Conservation (phyloP, 768 basidiomycete species). For the Cantharellus cinnabarinus region DNA sequence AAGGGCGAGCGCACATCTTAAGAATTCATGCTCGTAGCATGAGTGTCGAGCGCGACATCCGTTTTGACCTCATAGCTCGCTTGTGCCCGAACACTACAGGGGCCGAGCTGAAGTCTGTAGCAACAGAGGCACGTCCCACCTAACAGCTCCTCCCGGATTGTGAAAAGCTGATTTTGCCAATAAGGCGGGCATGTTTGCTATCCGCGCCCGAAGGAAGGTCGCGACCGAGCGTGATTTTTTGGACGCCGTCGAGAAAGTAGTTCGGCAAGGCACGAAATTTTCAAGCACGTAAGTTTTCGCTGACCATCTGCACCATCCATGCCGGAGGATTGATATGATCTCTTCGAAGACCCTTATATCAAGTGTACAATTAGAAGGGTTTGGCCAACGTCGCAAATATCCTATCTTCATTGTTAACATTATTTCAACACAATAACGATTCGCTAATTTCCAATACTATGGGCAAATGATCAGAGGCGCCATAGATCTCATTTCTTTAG, state of each 20-base stretch:
- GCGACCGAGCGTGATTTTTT: constrained; percentile 95
- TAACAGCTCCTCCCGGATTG: neutral
- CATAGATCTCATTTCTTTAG: constrained; percentile 39
- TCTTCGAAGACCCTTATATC: constrained; percentile 52
- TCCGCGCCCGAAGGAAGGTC: constrained; percentile 87
- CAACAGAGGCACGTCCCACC: constrained; percentile 60
- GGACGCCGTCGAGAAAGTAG: constrained; percentile 96
- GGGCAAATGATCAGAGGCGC: constrained; percentile 75
- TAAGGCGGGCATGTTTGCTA: constrained; percentile 99
- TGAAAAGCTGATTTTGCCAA: neutral
- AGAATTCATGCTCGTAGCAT: constrained; percentile 95
- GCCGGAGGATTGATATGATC: neutral
- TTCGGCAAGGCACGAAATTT: constrained; percentile 93
- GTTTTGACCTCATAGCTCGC: constrained; percentile 91
- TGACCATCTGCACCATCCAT: neutral
- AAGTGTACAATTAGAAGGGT: constrained; percentile 63
- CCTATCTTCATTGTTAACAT: neutral
- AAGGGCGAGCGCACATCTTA: constrained; percentile 90
- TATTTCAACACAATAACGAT: constrained; percentile 12
- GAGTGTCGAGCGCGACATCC: constrained; percentile 92
- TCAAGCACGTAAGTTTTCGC: constrained; percentile 63
- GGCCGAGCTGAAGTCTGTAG: constrained; percentile 91
- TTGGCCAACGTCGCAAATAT: neutral
- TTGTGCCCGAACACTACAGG: constrained; percentile 97
- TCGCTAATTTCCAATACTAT: constrained; percentile 55